Conservation (phyloP, 106 monocot genomes). For the Dendrobium chrysotoxum region DNA sequence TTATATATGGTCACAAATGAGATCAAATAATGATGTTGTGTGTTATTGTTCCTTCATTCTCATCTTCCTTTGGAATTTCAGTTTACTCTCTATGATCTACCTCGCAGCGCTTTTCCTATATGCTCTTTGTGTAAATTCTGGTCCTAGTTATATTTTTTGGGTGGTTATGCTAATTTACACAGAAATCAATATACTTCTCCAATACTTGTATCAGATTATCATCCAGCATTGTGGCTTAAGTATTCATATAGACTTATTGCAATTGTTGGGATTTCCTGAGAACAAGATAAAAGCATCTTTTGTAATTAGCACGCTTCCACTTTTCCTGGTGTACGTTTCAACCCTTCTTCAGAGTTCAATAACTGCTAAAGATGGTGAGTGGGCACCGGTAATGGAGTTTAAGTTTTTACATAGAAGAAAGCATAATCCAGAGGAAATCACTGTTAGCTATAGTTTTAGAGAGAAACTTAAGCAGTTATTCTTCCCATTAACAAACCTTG, state of each 20-base stretch:
- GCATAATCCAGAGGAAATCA: constrained; percentile 19
- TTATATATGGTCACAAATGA: constrained; percentile 90
- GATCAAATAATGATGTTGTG: constrained; percentile 92
- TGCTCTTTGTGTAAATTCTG: constrained; percentile 93
- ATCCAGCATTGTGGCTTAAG: constrained; percentile 88
- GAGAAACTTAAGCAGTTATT: constrained; percentile 29
- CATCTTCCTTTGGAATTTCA: constrained; percentile 92
- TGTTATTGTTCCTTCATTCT: constrained; percentile 90
- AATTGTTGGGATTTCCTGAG: constrained; percentile 68
- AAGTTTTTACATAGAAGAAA: constrained; percentile 13
- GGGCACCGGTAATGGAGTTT: constrained; percentile 69
- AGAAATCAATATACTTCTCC: constrained; percentile 79
- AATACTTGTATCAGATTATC: constrained; percentile 90
- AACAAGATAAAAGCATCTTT: constrained; percentile 77
- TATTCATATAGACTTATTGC: constrained; percentile 35
- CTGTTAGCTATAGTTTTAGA: constrained; percentile 21
- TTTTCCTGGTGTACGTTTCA: constrained; percentile 83
- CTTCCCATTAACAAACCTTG: constrained; percentile 35
- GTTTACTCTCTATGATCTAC: constrained; percentile 76
- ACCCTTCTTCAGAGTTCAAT: constrained; percentile 88
- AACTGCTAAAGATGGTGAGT: constrained; percentile 93
- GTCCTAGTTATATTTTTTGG: constrained; percentile 91
- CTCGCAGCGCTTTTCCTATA: constrained; percentile 41
- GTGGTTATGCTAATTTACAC: constrained; percentile 87
- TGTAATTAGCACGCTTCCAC: constrained; percentile 77